phyloP scores from a whole-genome alignment of 305 asterid species.

The Fraxinus nigra region DNA sequence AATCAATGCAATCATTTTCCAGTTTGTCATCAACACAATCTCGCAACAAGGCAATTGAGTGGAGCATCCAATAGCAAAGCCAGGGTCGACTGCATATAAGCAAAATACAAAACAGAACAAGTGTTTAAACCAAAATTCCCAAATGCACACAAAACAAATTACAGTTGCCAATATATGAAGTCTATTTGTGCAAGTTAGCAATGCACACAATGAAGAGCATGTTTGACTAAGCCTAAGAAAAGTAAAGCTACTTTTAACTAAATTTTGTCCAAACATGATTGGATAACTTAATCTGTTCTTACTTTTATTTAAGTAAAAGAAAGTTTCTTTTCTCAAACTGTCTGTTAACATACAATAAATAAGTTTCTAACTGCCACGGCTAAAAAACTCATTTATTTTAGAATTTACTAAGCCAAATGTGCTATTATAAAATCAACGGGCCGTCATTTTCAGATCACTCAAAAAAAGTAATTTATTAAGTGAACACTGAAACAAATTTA shows the following conservation, averaged over 20 bases:
- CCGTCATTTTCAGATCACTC: not conserved
- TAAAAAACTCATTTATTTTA: not conserved
- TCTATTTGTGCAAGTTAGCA: not conserved
- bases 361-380: not conserved
- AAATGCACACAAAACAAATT: not conserved
- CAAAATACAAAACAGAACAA: conserved; percentile 20
- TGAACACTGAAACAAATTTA: not conserved
- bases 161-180: not conserved
- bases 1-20: conserved; percentile 59
- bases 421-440: not conserved
- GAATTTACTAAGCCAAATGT: not conserved
- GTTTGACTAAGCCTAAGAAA: not conserved
- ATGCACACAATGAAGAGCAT: not conserved
- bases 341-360: not conserved
- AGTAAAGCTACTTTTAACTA: not conserved
- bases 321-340: not conserved
- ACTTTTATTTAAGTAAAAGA: not conserved
- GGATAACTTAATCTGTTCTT: not conserved
- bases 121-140: not conserved
- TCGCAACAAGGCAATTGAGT: conserved; percentile 77
- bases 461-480: not conserved
- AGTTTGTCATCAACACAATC: conserved; percentile 60
- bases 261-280: not conserved
- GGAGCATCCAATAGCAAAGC: conserved; percentile 95
- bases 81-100: conserved; percentile 78